Conservation (phyloP, 2,329 filamentous ascomycete genomes). For the Aureobasidium musti region DNA sequence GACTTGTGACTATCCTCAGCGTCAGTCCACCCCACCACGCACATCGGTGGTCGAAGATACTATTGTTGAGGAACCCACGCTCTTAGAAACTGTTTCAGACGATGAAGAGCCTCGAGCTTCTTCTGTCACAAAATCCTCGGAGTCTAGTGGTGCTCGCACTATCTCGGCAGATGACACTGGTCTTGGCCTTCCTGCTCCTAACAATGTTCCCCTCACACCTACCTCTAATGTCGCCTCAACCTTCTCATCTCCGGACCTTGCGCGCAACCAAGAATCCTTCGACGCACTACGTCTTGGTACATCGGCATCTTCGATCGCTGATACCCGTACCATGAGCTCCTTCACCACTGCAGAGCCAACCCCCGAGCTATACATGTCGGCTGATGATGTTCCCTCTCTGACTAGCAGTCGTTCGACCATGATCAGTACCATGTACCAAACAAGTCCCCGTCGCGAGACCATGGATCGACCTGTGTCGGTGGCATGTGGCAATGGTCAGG, state of each 20-base stretch:
- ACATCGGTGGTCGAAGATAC: constrained; percentile 37
- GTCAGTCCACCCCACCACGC: constrained; percentile 3
- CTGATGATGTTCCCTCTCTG: constrained; percentile 72
- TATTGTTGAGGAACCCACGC: constrained; percentile 42
- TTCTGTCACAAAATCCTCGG: constrained; percentile 53
- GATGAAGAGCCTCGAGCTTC: constrained; percentile 53
- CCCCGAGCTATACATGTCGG: constrained; percentile 69
- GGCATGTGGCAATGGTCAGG: constrained; percentile 18
- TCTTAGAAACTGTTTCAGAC: constrained; percentile 50
- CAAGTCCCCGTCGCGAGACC: constrained; percentile 41
- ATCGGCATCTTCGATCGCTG: constrained; percentile 70
- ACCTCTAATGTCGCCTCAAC: constrained; percentile 61
- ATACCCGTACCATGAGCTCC: constrained; percentile 70
- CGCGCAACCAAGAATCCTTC: constrained; percentile 64
- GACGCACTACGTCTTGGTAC: constrained; percentile 74
- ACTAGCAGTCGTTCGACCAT: constrained; percentile 78
- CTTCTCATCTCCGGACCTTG: constrained; percentile 64
- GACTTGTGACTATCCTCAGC: not conserved
- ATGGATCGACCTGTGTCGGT: constrained; percentile 29
- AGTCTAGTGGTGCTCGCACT: constrained; percentile 49
- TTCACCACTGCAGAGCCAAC: constrained; percentile 72
- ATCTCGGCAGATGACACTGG: constrained; percentile 42
- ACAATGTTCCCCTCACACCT: constrained; percentile 62
- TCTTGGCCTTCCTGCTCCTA: constrained; percentile 39
- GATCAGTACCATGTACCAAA: constrained; percentile 64